Evolutionary conservation across 345 rosid species (phyloP).

Genomic region (Balakata baccata): DNA sequence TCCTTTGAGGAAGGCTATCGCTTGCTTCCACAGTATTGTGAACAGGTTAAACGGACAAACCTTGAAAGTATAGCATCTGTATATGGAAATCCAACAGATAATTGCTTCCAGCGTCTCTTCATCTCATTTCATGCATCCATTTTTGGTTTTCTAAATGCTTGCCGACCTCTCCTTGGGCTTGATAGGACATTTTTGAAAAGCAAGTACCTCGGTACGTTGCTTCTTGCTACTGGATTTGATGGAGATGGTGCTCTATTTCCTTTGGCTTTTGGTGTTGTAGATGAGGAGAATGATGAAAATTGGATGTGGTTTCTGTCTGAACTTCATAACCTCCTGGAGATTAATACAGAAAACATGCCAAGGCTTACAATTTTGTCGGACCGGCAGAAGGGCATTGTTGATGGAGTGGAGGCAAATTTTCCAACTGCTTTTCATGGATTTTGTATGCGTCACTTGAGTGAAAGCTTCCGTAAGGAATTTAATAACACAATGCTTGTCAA

Average conservation of each 20-base stretch:
- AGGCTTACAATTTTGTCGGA: constrained; percentile 92
- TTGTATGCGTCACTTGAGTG: constrained; percentile 93
- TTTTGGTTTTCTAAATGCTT: constrained; percentile 90
- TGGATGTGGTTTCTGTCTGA: constrained; percentile 99
- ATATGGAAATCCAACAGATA: constrained; percentile 66
- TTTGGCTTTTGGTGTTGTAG: constrained; percentile 88
- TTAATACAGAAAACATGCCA: constrained; percentile 95
- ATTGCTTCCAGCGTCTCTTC: constrained; percentile 91
- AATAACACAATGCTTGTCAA: constrained; percentile 87
- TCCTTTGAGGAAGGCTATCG: constrained; percentile 97
- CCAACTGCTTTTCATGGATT: constrained; percentile 98
- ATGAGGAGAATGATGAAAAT: constrained; percentile 92
- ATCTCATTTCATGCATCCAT: constrained; percentile 97
- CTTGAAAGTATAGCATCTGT: constrained; percentile 92
- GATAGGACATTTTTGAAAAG: constrained; percentile 84
- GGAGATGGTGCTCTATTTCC: constrained; percentile 96
- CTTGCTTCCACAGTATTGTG: constrained; percentile 88
- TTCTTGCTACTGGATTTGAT: constrained; percentile 93
- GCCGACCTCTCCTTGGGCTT: constrained; percentile 90
- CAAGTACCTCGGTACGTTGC: constrained; percentile 88
- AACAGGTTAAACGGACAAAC: constrained; percentile 82
- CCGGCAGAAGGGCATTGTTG: constrained; percentile 81
- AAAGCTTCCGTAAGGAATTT: constrained; percentile 89
- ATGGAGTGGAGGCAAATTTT: constrained; percentile 86
- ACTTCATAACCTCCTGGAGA: constrained; percentile 87